phyloP scores from a whole-genome alignment of 2,329 filamentous ascomycete species.

The Xylariaceae sp. region DNA sequence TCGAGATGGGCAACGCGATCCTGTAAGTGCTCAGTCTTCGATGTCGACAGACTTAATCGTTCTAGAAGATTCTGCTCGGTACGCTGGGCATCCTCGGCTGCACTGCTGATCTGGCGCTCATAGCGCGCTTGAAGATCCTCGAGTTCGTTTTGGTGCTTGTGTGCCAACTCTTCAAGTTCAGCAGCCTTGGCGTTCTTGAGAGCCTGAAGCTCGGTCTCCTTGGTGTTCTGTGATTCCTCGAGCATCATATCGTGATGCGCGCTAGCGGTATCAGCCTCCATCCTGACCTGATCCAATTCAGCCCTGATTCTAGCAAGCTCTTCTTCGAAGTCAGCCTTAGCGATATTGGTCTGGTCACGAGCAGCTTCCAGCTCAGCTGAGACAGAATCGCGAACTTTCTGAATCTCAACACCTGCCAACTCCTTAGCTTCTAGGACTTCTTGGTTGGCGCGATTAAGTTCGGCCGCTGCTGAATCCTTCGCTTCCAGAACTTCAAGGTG shows the following conservation, averaged over 20 bases:
- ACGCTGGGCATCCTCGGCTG: conserved; percentile 74
- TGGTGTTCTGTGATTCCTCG: conserved; percentile 70
- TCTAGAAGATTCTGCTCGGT: conserved; percentile 75
- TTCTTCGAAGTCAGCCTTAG: conserved; percentile 75
- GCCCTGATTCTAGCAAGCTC: conserved; percentile 66
- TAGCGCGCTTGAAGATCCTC: conserved; percentile 73
- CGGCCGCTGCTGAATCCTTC: conserved; percentile 11
- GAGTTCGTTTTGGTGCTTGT: conserved; percentile 61
- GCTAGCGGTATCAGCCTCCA: conserved; percentile 75
- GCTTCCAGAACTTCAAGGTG: conserved; percentile 14
- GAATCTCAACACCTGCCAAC: conserved; percentile 70
- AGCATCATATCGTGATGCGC: conserved; percentile 78
- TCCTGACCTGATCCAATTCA: conserved; percentile 69
- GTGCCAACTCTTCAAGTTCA: conserved; percentile 30
- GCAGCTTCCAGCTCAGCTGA: conserved; percentile 77
- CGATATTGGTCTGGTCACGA: conserved; percentile 77
- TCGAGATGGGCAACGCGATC: conserved; percentile 81
- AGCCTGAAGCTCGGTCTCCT: conserved; percentile 46
- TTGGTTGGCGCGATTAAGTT: conserved; percentile 57
- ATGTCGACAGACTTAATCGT: conserved; percentile 72
- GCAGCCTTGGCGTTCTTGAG: conserved; percentile 39
- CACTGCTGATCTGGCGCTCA: conserved; percentile 65
- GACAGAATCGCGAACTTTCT: conserved; percentile 71
- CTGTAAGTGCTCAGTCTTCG: conserved; percentile 78
- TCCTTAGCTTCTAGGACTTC: conserved; percentile 82